Evolutionary conservation across 306 rosid genomes (phyloP), one percentile per base, ranked within the genome.

Genomic region (Inga oerstediana): DNA sequence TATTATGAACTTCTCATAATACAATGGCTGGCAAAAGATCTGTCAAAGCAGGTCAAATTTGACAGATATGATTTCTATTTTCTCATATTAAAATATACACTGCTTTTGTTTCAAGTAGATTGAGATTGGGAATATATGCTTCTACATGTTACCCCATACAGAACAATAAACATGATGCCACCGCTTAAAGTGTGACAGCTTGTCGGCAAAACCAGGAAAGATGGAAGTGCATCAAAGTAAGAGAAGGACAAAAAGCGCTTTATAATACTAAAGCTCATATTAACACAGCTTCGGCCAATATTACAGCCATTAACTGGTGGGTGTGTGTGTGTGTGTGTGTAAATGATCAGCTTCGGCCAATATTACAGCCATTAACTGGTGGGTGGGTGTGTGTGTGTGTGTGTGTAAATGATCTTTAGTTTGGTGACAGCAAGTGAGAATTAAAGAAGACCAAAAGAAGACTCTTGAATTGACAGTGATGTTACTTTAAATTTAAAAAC

Each of bases 11-110:
- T 27, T 75, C 71, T 69, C 74, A 66, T 44, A 12, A n/a, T 39
- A 61, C 41, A 30, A 81, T 16, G 46, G 49, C 7, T 19, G 35
- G 34, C 54, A 49, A 49, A 64, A 62, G 51, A 72, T 43, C 75
- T 22, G 79, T 43, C 11, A 46, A 79, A 76, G 77, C 72, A 79
- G 72, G 88, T 81, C 89, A 86, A 81, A 68, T 48, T 39, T 64
- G 41, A 11, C 64, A 34, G 41, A 77, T 72, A 51, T 67, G 12
- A 16, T 67, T 67, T 74, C 56, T 75, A 11, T 65, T 52, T 77
- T 73, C 8, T 68, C 74, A 39, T 16, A 4, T 15, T 44, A 65
- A 65, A 65, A 65, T 32, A 32, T 64, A 39, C 84, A 71, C 48
- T 78, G 74, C 72, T 59, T 76, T 32, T 48, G 43, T 77, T 20